These are phyloP conservation scores for Blastocystis sp. DNA, from an alignment of 352 stramenopile genomes.

Conservation along the genomic window DNA sequence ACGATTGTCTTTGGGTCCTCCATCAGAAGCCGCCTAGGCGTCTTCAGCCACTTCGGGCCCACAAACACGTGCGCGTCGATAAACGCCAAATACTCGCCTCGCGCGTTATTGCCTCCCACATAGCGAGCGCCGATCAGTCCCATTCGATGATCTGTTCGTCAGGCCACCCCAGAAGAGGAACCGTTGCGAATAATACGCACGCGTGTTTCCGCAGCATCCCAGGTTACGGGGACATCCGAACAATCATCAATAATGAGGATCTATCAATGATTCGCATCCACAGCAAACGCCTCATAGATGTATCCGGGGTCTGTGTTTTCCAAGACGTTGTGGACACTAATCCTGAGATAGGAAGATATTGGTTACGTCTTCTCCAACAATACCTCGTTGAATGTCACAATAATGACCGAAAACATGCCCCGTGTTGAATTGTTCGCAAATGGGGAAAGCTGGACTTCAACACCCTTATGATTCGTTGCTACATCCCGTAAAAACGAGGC, in stretches of 20 bases:
- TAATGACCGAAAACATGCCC: slow-evolving; percentile 6
- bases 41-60: background rate
- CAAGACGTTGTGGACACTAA: slow-evolving; percentile 13
- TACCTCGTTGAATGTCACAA: background rate
- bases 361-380: background rate
- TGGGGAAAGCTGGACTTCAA: too few species aligned
- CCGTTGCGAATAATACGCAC: slow-evolving; percentile 34
- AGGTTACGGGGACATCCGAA: slow-evolving; percentile 19
- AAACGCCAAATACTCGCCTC: slow-evolving; percentile 28
- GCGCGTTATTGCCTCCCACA: slow-evolving; percentile 22
- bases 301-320: slow-evolving; percentile 29
- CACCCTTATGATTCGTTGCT: too few species aligned
- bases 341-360: background rate
- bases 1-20: background rate
- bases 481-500: too few species aligned
- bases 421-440: too few species aligned
- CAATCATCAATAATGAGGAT: slow-evolving; percentile 41
- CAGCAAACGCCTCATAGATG: slow-evolving; percentile 2
- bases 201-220: background rate
- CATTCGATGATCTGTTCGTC: background rate
- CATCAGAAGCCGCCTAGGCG: background rate
- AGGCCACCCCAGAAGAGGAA: background rate
- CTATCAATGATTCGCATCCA: background rate
- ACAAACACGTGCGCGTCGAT: slow-evolving; percentile 43
- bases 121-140: slow-evolving; percentile 28